phyloP scores from a whole-genome alignment of 768 basidiomycete species.

The Lepiota subincarnata region DNA sequence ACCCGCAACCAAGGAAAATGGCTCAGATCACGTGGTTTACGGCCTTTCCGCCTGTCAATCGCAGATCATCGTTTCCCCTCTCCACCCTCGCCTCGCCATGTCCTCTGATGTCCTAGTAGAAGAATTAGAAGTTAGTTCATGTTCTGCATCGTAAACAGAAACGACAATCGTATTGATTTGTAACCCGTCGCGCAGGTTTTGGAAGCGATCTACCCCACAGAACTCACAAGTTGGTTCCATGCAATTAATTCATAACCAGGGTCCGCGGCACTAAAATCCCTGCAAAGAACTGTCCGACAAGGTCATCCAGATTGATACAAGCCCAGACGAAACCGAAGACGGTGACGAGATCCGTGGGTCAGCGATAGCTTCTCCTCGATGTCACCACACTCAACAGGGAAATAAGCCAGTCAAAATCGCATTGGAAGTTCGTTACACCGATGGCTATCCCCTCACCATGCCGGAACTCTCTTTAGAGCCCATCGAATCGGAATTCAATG shows the following conservation, averaged over 20 bases:
- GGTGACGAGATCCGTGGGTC: constrained; percentile 55
- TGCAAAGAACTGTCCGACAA: constrained; percentile 79
- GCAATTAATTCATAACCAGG: constrained; percentile 24
- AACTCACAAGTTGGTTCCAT: constrained; percentile 77
- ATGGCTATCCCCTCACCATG: constrained; percentile 79
- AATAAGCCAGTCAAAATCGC: constrained; percentile 60
- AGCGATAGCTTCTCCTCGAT: constrained; percentile 8
- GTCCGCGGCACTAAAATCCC: constrained; percentile 41
- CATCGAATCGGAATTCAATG: constrained; percentile 56
- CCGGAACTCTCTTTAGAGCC: constrained; percentile 68
- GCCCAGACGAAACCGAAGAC: constrained; percentile 75
- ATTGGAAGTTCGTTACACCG: constrained; percentile 72
- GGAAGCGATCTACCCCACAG: constrained; percentile 94
- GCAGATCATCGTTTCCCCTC: constrained; percentile 8
- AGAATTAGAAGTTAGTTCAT: constrained; percentile 75
- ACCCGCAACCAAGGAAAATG: not conserved
- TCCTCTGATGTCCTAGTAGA: constrained; percentile 69
- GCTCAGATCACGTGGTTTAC: constrained; percentile 6
- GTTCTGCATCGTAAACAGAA: constrained; percentile 8
- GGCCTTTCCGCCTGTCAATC: not conserved
- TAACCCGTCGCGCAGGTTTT: constrained; percentile 56
- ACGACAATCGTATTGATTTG: constrained; percentile 6
- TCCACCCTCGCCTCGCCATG: constrained; percentile 48
- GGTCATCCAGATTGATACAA: constrained; percentile 78
- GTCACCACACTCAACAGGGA: constrained; percentile 12